These are phyloP conservation scores for Breviolum minutum DNA, from an alignment of 73 alveolate species.

Conservation along the genomic window DNA sequence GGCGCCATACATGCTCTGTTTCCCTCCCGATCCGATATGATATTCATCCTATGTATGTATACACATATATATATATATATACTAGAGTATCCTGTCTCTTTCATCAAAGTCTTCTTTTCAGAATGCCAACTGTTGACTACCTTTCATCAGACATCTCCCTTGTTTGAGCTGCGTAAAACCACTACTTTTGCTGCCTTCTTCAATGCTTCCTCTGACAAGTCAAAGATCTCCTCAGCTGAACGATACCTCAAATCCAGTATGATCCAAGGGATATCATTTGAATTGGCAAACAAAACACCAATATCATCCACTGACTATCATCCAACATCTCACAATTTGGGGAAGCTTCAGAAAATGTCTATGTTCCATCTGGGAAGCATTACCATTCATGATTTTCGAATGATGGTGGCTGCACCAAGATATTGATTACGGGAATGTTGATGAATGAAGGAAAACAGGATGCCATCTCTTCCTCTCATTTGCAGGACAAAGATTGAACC, in stretches of 20 bases:
- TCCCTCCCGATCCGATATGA: background rate
- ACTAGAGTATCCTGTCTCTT: background rate
- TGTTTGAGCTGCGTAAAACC: too few species aligned
- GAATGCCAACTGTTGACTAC: too few species aligned
- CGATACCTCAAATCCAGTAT: background rate
- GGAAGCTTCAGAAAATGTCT: background rate
- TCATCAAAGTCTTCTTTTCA: background rate
- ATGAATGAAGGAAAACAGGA: too few species aligned
- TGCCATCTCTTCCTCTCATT: too few species aligned
- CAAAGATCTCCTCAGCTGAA: constrained; percentile 19
- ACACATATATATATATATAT: background rate
- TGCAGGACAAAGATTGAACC: too few species aligned
- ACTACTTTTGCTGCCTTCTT: background rate
- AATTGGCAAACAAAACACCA: background rate
- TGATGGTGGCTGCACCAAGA: too few species aligned
- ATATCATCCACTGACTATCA: too few species aligned
- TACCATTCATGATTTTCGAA: too few species aligned
- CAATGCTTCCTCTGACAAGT: constrained; percentile 5
- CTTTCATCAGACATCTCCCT: too few species aligned
- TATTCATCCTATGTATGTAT: background rate
- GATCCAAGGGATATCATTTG: background rate
- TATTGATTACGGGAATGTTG: too few species aligned
- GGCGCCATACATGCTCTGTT: background rate
- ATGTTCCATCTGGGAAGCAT: background rate
- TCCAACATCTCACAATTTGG: background rate